phyloP scores from a whole-genome alignment of 805 yeast species.

The Ogataea siamensis region DNA sequence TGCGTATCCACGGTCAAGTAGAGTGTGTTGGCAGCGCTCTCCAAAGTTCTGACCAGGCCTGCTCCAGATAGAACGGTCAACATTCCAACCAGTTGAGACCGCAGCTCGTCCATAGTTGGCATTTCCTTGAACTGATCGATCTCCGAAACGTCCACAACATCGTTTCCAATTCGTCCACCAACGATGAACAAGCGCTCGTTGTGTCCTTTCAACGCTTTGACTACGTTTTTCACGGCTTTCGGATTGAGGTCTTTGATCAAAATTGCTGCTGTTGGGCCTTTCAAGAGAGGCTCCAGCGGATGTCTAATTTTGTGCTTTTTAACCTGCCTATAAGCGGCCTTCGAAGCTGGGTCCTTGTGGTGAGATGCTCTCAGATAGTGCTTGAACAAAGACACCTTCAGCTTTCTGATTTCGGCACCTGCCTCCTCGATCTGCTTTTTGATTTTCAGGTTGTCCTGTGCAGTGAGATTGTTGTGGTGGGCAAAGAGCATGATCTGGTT shows the following conservation, averaged over 20 bases:
- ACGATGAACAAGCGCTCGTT: constrained; percentile 75
- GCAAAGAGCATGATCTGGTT: constrained; percentile 72
- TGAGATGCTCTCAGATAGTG: constrained; percentile 72
- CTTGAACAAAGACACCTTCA: constrained; percentile 67
- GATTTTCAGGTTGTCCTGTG: constrained; percentile 62
- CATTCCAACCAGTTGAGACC: constrained; percentile 78
- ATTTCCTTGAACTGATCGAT: constrained; percentile 67
- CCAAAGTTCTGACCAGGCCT: constrained; percentile 79
- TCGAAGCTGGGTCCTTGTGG: constrained; percentile 71
- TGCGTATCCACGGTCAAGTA: constrained; percentile 75
- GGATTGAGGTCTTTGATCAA: constrained; percentile 71
- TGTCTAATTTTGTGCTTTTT: constrained; percentile 48
- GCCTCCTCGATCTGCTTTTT: constrained; percentile 58
- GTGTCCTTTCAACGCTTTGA: constrained; percentile 58
- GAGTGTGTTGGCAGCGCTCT: constrained; percentile 61
- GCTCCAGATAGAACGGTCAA: constrained; percentile 86
- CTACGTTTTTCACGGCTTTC: constrained; percentile 54
- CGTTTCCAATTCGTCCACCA: constrained; percentile 79
- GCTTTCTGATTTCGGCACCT: constrained; percentile 69
- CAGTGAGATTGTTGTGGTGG: constrained; percentile 80
- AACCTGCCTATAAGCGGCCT: constrained; percentile 40
- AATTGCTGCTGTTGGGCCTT: constrained; percentile 85
- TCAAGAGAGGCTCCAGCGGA: constrained; percentile 67
- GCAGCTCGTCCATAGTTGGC: constrained; percentile 69
- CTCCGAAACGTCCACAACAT: constrained; percentile 49